These are phyloP conservation scores for Sclerotinia spermophila DNA, from an alignment of 2,329 filamentous ascomycete species.

Conservation along the genomic window DNA sequence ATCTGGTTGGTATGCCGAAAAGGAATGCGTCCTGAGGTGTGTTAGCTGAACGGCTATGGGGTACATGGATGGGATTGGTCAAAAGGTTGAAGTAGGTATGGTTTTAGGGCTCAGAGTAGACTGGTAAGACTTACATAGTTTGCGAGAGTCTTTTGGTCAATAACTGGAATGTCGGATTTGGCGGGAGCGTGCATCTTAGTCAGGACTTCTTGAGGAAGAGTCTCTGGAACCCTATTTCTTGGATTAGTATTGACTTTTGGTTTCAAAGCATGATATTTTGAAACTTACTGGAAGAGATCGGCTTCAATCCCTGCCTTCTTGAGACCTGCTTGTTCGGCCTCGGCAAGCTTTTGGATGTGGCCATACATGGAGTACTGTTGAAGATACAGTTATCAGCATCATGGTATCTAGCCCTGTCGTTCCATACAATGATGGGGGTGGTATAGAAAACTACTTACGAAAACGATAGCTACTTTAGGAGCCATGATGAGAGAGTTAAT, in stretches of 20 bases:
- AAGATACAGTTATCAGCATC: slow-evolving; percentile 1
- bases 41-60: background rate
- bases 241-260: background rate
- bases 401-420: background rate
- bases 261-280: background rate
- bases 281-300: slow-evolving; percentile 58
- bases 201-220: slow-evolving; percentile 78
- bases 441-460: slow-evolving; percentile 55
- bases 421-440: background rate
- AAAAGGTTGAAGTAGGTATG: background rate
- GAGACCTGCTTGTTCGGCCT: slow-evolving; percentile 88
- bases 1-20: slow-evolving; percentile 91
- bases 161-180: slow-evolving; percentile 66
- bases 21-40: slow-evolving; percentile 69
- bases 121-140: slow-evolving; percentile 46
- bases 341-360: slow-evolving; percentile 78
- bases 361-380: slow-evolving; percentile 88
- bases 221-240: slow-evolving; percentile 64
- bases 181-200: slow-evolving; percentile 85
- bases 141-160: slow-evolving; percentile 57
- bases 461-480: slow-evolving; percentile 89
- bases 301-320: slow-evolving; percentile 78
- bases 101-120: background rate
- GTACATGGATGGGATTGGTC: background rate
- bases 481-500: slow-evolving; percentile 55